Evolutionary conservation across 176 grass and related monocot genomes (phyloP), one percentile per base, ranked within the genome.

Genomic region (Juncus effusus): DNA sequence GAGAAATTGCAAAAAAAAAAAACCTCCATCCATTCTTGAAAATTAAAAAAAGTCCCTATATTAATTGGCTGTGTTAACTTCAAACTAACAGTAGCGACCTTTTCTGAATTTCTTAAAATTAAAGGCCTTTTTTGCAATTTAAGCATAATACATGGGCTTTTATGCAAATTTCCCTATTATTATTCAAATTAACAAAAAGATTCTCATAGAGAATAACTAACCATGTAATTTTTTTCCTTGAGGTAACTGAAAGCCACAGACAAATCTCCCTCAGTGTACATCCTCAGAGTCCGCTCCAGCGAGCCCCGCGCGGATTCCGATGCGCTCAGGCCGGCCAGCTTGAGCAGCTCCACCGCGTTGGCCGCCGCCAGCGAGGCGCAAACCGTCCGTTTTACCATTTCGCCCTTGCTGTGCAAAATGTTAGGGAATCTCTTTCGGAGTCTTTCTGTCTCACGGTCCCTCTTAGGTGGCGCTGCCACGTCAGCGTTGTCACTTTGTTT

Each of bases 341-440:
- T 97, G 61, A 97, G 80, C 53, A 97, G 80, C 77, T 89, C 85
- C 47, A 97, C 52, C 3, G 80, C 88, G 80, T 92, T 97, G 74
- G 94, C 85, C 72, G 82, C 69, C 38, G 88, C 64, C 69, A 92
- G 77, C 7, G 94, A 97, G 79, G 81, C 84, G 55, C 67, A 63
- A 38, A 86, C 56, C 62, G 78, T 80, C 67, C 69, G 91, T 86
- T 76, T 79, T 49, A 82, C 69, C 58, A 77, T 76, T 70, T 75
- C 79, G 63, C 73, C 73, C 78, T 70, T 82, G 62, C 63, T 86
- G 51, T 73, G 55, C 56, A 71, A 56, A 10, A 71, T 59, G 41
- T 71, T 40, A 36, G 53, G 53, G 6, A 71, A 71, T 51, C 67
- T 71, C 42, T 55, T 58, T 38, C 65, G 45, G 35, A 77, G 74